Evolutionary conservation across 148 eudicot species (phyloP).

Genomic region (Camellia granthamiana): DNA sequence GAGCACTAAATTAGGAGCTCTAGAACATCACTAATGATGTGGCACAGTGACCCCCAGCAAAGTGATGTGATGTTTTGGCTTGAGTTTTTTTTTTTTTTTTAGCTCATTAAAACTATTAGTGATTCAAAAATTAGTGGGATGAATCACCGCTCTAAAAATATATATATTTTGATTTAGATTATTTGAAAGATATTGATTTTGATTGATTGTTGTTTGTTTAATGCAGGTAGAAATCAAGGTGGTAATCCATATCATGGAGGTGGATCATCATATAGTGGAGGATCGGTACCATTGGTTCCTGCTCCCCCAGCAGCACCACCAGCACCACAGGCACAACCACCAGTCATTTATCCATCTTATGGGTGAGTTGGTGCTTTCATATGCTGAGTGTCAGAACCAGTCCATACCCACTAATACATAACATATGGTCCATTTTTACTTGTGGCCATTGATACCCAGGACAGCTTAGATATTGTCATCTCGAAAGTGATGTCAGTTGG

Average conservation of each 20-base stretch:
- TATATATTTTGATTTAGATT: not conserved
- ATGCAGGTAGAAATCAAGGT: constrained; percentile 51
- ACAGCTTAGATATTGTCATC: not conserved
- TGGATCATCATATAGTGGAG: constrained; percentile 34
- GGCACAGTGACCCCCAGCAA: too few relatives aligned
- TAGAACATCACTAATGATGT: too few relatives aligned
- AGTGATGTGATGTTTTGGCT: too few relatives aligned
- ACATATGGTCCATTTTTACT: not conserved
- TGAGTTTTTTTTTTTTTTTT: too few relatives aligned
- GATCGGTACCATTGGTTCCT: constrained; percentile 11
- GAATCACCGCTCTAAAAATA: too few relatives aligned
- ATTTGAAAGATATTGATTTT: not conserved
- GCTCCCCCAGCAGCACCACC: constrained; percentile 34
- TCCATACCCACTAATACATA: not conserved
- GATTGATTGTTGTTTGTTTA: not conserved
- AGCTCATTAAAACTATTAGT: too few relatives aligned
- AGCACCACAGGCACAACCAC: constrained; percentile 55
- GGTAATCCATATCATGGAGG: constrained; percentile 39
- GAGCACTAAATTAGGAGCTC: too few relatives aligned
- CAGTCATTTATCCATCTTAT: constrained; percentile 65
- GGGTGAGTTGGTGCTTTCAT: constrained; percentile 52
- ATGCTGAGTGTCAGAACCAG: not conserved
- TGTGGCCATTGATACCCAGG: not conserved
- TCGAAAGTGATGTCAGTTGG: too few relatives aligned
- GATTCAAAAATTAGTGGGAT: too few relatives aligned